These are phyloP conservation scores for Tylopilus intermedius DNA, from an alignment of 768 basidiomycete genomes.

Conservation along the genomic window DNA sequence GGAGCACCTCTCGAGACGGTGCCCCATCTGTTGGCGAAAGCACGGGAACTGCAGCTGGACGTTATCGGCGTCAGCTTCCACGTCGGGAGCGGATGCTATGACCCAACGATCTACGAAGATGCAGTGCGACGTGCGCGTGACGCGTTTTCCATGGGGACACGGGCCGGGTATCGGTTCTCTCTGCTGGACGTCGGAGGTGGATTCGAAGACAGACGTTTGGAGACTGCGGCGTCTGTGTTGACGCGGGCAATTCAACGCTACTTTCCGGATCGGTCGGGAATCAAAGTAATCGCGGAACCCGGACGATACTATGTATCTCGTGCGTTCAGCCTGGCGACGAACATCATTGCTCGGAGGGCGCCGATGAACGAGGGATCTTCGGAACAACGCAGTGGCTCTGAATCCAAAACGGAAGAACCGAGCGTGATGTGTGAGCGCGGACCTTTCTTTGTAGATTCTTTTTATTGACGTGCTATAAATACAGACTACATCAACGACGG, in stretches of 20 bases:
- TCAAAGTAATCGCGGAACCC: conserved; percentile 92
- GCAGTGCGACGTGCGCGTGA: conserved; percentile 77
- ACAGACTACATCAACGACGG: conserved; percentile 99
- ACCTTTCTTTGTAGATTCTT: conserved; percentile 12
- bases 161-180: conserved; percentile 74
- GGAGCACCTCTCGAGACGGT: conserved; percentile 86
- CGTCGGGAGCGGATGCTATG: conserved; percentile 95
- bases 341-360: conserved; percentile 86
- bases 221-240: conserved; percentile 68
- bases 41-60: conserved; percentile 71
- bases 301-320: conserved; percentile 90
- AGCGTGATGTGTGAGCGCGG: conserved; percentile 83
- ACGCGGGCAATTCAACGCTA: conserved; percentile 64
- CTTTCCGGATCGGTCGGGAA: conserved; percentile 66
- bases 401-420: conserved; percentile 34
- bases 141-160: conserved; percentile 84
- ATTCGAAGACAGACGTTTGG: conserved; percentile 86
- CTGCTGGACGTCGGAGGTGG: conserved; percentile 95
- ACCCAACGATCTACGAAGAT: conserved; percentile 84
- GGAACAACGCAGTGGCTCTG: conserved; percentile 14
- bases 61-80: conserved; percentile 97
- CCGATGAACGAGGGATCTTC: conserved; percentile 37
- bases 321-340: conserved; percentile 88
- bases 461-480: conserved; percentile 2
- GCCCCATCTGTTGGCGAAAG: conserved; percentile 72